Conservation (phyloP, 2,329 filamentous ascomycete species). For the Ascocoryne sarcoides region DNA sequence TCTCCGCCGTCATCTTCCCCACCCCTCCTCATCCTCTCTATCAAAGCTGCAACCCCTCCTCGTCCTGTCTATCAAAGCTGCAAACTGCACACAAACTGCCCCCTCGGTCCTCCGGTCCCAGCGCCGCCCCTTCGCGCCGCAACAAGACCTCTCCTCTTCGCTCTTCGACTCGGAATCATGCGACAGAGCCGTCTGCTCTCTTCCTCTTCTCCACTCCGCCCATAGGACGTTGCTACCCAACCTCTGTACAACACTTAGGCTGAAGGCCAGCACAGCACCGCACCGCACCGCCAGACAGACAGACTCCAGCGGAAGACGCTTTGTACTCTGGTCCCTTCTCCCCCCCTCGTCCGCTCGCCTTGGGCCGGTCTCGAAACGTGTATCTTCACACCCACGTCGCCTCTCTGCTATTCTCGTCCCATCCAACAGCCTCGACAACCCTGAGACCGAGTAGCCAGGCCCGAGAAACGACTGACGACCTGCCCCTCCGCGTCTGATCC, state of each 20-base stretch:
- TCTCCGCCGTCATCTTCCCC: background rate
- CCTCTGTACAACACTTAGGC: background rate
- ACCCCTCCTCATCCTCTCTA: slow-evolving; percentile 1
- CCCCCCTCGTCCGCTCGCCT: background rate
- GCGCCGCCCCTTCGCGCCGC: no score
- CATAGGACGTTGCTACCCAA: background rate
- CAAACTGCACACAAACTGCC: no score
- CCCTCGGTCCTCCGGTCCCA: no score
- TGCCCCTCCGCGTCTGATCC: no score
- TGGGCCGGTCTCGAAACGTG: no score
- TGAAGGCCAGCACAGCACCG: background rate
- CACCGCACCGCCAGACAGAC: background rate
- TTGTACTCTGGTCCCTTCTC: background rate
- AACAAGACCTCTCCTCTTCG: no score
- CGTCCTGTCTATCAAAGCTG: no score
- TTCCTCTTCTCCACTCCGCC: background rate
- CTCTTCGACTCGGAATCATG: no score
- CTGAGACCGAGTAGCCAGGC: background rate
- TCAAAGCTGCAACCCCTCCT: no score
- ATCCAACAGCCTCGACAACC: background rate
- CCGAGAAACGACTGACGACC: background rate
- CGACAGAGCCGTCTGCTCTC: no score
- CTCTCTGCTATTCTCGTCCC: background rate
- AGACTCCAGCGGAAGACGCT: no score
- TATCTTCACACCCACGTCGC: no score